Evolutionary conservation across 306 rosid genomes (phyloP), one percentile per base, ranked within the genome.

Genomic region (Cicer pinnatifidum): DNA sequence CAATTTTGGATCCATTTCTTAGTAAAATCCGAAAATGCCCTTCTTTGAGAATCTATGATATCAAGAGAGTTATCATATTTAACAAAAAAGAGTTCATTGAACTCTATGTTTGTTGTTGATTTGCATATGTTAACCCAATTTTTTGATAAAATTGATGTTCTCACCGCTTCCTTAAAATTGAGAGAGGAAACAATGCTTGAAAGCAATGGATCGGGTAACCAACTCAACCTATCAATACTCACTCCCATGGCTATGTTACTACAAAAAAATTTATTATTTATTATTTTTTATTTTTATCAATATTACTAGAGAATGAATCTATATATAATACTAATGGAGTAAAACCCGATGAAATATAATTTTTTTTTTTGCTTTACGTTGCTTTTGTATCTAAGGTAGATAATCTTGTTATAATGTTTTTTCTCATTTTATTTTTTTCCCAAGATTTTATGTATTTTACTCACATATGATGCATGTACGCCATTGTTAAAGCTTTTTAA

Each of bases 121-220:
- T 44, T 65, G 76, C 41, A 61, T 5, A 61, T 1, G 6, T 60
- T 23, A 10, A 7, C 2, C 81, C 78, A 81, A 3, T 59, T 4
- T 17, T 46, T 69, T 0, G 78, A 66, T 1, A 81, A 78, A 13
- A 45, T 6, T 12, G 37, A 70, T 0, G 81, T 75, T 64, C 64
- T 63, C 0, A 78, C 74, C 0, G 73, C 78, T 2, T 81, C 84
- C 39, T 70, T 76, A 63, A 81, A 76, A 2, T 69, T 63, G 15
- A 81, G 69, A 0, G 12, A 19, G 11, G 84, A 81, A 35, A 75
- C 5, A 13, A 75, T 81, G 46, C 2, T 7, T 13, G 67, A 11
- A 8, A 75, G 69, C 17, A 81, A 7, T 5, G 78, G 0, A 0
- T 43, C 17, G 0, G 77, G 81, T 9, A 81, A 45, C 3, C 0